Evolutionary conservation across 306 rosid species (phyloP).

Genomic region (Bauhinia variegata): DNA sequence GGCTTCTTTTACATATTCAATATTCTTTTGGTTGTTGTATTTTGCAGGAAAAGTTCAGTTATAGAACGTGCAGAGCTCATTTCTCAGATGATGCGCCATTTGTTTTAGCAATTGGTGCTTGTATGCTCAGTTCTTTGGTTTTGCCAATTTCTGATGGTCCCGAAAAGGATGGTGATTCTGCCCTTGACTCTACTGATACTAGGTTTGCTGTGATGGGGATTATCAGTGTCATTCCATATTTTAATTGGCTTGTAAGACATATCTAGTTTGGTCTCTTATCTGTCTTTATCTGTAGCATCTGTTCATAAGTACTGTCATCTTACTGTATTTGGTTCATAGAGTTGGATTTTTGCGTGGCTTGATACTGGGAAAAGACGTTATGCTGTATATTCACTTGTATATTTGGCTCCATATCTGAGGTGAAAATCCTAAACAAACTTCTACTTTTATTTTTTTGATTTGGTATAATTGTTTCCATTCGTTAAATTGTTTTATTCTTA

Average conservation of each 20-base stretch:
- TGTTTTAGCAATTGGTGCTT: slow-evolving; percentile 82
- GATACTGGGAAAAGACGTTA: slow-evolving; percentile 79
- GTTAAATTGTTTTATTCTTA: background rate
- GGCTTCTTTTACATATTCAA: background rate
- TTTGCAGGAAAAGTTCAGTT: slow-evolving; percentile 2
- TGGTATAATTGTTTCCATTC: background rate
- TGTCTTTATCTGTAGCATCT: background rate
- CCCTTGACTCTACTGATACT: slow-evolving; percentile 59
- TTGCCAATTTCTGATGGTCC: slow-evolving; percentile 47
- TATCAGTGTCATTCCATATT: slow-evolving; percentile 86
- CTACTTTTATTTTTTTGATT: background rate
- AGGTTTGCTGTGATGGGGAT: slow-evolving; percentile 84
- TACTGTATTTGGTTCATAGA: slow-evolving; percentile 45
- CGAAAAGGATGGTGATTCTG: slow-evolving; percentile 51
- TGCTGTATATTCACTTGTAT: slow-evolving; percentile 76
- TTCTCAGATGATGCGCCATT: slow-evolving; percentile 76
- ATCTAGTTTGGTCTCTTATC: background rate
- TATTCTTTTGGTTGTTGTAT: background rate
- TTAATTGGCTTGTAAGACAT: slow-evolving; percentile 83
- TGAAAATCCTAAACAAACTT: slow-evolving; percentile 22
- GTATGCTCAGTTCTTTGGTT: slow-evolving; percentile 70
- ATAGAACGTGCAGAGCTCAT: slow-evolving; percentile 47
- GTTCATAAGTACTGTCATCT: background rate
- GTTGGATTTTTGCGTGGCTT: slow-evolving; percentile 96
- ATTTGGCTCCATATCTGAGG: slow-evolving; percentile 89